A percentile compares a stretch with the other conserved stretches of the same genome.
These are phyloP conservation scores for Pseudophaeomoniella oleicola DNA, from an alignment of 2,329 filamentous ascomycete species.

Conservation along the genomic window DNA sequence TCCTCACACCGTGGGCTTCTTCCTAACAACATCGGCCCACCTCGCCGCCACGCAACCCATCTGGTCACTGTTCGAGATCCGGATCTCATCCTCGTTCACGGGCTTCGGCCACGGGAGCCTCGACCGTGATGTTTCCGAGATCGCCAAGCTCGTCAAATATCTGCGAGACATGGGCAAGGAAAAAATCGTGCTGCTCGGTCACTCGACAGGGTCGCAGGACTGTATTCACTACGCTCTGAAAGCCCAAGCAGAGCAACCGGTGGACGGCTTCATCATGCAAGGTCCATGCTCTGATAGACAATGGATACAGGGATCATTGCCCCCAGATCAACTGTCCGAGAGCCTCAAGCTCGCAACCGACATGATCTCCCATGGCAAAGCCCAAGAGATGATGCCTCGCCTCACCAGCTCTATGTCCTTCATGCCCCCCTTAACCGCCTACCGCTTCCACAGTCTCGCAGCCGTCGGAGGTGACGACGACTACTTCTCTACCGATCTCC, in stretches of 20 bases:
- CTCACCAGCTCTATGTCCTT: neutral
- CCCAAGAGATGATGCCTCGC: constrained; percentile 2
- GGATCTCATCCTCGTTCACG: constrained; percentile 36
- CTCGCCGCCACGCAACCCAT: constrained; percentile 34
- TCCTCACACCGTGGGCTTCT: neutral
- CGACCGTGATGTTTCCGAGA: constrained; percentile 37
- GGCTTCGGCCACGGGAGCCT: constrained; percentile 41
- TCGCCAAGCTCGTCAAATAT: constrained; percentile 36
- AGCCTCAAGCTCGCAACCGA: constrained; percentile 4
- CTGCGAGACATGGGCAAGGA: constrained; percentile 33
- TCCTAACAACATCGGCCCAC: constrained; percentile 6
- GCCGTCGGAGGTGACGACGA: constrained; percentile 43
- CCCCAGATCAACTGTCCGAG: constrained; percentile 5
- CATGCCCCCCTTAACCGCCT: neutral
- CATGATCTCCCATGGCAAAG: constrained; percentile 4
- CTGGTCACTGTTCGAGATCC: constrained; percentile 39
- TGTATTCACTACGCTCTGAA: constrained; percentile 46
- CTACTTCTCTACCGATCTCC: constrained; percentile 66
- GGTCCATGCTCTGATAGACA: constrained; percentile 69
- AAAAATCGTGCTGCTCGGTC: constrained; percentile 53
- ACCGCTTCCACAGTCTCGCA: constrained; percentile 8
- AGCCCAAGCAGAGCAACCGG: constrained; percentile 26
- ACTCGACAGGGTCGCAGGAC: constrained; percentile 57
- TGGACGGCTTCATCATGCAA: constrained; percentile 69
- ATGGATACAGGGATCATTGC: constrained; percentile 34